Base-by-base conservation (phyloP, 1,284 basidiomycete genomes). In the Puccinia sorghi region DNA sequence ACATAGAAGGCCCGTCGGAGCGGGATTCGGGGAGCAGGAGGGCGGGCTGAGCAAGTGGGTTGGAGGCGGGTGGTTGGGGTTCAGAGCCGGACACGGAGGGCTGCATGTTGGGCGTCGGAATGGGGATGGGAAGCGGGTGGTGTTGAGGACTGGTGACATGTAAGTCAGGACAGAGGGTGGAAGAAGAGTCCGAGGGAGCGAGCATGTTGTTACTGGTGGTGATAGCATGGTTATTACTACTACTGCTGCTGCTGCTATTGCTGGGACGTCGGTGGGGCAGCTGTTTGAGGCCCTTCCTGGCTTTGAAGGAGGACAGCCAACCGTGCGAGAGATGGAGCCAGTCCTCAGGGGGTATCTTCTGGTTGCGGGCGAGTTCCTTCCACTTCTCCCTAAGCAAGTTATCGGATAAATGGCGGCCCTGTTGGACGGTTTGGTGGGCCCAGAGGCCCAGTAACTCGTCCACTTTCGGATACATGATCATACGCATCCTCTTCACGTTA, bases 241-340 rank as follows among this genome's bases (percentile, higher is more conserved):
- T 32, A 4, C 32, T 32, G 32, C 32, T 32, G 32, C 32, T 32
- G 32, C 32, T 32, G 32, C 32, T 50, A 25, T 22, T 22, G n/a
- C 25, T 67, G 22, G 41, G 12, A 1, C 64, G 66, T 2, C 48
- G 20, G 1, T 1, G 2, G 2, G 32, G 2, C 32, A 32, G 0
- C 46, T 25, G 43, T n/a, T 66, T 64, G 3, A 75, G 61, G 1
- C 48, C 48, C 20, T 75, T 63, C 8, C 72, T 5, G 9, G 22
- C 37, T 17, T 75, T 66, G 61, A 75, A 75, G 7, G 59, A 75
- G 1, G 59, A 17, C 2, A 75, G 22, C 72, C 72, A 75, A n/a
- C 72, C 72, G 39, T 66, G 48, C 4, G 59, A 64, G 17, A 75
- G 61, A 37, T 46, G 41, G 11, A 75, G 50, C 72, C 72, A 75